A percentile compares a stretch with the other conserved stretches of the same genome.
phyloP scores from a whole-genome alignment of 768 basidiomycete genomes.

The Amanita jacksonii region DNA sequence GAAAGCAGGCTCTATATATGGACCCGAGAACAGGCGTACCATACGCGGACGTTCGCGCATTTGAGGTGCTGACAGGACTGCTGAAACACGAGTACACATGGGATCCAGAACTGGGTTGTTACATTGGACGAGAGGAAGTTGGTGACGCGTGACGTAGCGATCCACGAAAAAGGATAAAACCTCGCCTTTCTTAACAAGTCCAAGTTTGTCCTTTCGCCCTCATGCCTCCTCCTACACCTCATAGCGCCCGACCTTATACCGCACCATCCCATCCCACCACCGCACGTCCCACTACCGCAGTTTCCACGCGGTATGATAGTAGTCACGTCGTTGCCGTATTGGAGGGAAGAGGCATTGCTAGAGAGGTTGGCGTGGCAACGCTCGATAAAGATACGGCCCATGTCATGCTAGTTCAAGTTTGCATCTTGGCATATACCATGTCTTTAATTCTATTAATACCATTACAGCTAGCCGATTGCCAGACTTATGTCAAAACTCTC shows the following conservation, averaged over 20 bases:
- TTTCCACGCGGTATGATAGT: constrained; percentile 47
- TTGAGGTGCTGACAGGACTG: constrained; percentile 48
- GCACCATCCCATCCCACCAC: constrained; percentile 50
- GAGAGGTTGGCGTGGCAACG: constrained; percentile 83
- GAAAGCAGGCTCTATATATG: constrained; percentile 62
- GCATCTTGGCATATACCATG: constrained; percentile 5
- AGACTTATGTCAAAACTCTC: constrained; percentile 82
- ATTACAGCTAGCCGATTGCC: constrained; percentile 68
- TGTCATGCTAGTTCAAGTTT: constrained; percentile 73
- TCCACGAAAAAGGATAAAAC: constrained; percentile 4
- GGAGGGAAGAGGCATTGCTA: constrained; percentile 68
- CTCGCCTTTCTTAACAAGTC: background rate
- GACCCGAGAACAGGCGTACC: constrained; percentile 78
- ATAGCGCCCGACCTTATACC: constrained; percentile 39
- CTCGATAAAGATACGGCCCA: constrained; percentile 73
- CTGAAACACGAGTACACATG: constrained; percentile 66
- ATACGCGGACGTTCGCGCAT: constrained; percentile 64
- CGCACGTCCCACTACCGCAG: constrained; percentile 48
- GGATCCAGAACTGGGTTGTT: constrained; percentile 37
- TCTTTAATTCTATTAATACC: constrained; percentile 7
- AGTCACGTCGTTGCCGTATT: constrained; percentile 61
- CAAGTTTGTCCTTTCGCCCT: background rate
- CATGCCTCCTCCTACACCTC: constrained; percentile 7
- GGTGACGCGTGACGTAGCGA: constrained; percentile 5
- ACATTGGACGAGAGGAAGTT: constrained; percentile 24